Percentiles rank a stretch among this genome's conserved stretches.
Evolutionary conservation across 2,329 filamentous ascomycete species (phyloP).

Genomic region (Penicillium sumatraense): DNA sequence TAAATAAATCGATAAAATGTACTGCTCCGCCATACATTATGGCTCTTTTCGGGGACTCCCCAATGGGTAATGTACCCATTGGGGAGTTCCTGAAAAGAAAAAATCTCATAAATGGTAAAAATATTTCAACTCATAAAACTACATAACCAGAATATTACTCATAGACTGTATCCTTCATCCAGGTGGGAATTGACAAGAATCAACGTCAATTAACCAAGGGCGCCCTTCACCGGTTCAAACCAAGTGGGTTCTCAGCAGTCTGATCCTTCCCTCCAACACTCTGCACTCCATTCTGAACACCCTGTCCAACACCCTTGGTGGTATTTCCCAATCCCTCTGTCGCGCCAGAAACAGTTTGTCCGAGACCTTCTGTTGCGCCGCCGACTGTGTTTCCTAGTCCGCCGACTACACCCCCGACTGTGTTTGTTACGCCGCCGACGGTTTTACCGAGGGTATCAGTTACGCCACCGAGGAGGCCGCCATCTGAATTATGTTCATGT

Average conservation of each 20-base stretch:
- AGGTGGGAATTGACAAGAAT: too few species aligned
- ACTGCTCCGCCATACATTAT: too few species aligned
- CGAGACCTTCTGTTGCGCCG: constrained; percentile 36
- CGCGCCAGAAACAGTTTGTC: constrained; percentile 32
- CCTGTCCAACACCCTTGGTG: constrained; percentile 27
- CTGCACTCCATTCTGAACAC: constrained; percentile 10
- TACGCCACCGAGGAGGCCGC: constrained; percentile 32
- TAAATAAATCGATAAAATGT: too few species aligned
- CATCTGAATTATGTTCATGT: constrained; percentile 2
- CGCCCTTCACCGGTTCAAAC: constrained; percentile 17
- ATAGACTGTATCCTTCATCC: too few species aligned
- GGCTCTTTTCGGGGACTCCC: too few species aligned
- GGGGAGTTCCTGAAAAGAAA: too few species aligned
- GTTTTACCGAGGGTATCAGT: constrained; percentile 35
- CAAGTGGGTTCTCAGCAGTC: constrained; percentile 27
- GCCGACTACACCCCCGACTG: constrained; percentile 31
- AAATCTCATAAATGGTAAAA: too few species aligned
- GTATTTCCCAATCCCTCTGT: constrained; percentile 36
- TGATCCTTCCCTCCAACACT: constrained; percentile 26
- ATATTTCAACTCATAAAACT: too few species aligned
- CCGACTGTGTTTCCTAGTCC: constrained; percentile 41
- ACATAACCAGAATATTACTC: too few species aligned
- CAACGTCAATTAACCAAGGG: neutral
- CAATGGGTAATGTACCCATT: too few species aligned
- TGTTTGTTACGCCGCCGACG: constrained; percentile 39